Base-by-base conservation (phyloP, 257 asterid genomes). In the Solanum boliviense region DNA sequence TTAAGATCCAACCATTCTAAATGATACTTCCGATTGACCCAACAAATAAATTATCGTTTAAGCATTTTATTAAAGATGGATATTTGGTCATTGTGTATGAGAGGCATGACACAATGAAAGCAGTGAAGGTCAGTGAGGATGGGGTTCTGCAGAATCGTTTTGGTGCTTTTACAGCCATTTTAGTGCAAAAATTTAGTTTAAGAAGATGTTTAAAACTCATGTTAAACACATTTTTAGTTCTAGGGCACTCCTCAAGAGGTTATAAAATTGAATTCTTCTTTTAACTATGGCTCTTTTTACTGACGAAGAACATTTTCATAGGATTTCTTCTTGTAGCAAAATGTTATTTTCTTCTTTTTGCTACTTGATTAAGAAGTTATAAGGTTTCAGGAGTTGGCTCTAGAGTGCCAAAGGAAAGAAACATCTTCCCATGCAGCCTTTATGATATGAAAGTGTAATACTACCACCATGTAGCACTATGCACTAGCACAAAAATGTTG, bases 81-180 rank as follows among this genome's bases (percentile, higher is more conserved):
- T 99, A 97, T 91, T 89, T 95, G 91, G 94, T 97, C 58, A 92
- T 95, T 44, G 98, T 95, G n/a, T 97, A 94, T 72, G 98, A 95
- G 91, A 88, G 96, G 27, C 92, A 94, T 39, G 96, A 96, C 82
- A 89, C 84, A 15, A 95, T 97, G 99, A 96, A 96, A 91, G 93
- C 95, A 31, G 94, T 96, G n/a, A 94, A 92, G 72, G 95, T 95
- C 60, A 87, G 93, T 2, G 93, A 90, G 38, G 88, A 88, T 11
- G 98, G 95, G 12, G 92, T 93, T 44, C 88, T 97, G 9, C 99
- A 97, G 75, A 32, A 32, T 32, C 35, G 35, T 32, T 4, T 32
- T 32, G 35, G 35, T 32, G 5, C 36, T 34, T 34, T 34, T 32
- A 3, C 41, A 0, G 12, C 38, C 84, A 38, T 31, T 39, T 34